Conservation (phyloP, 768 basidiomycete species). For the Amyloporia xantha region DNA sequence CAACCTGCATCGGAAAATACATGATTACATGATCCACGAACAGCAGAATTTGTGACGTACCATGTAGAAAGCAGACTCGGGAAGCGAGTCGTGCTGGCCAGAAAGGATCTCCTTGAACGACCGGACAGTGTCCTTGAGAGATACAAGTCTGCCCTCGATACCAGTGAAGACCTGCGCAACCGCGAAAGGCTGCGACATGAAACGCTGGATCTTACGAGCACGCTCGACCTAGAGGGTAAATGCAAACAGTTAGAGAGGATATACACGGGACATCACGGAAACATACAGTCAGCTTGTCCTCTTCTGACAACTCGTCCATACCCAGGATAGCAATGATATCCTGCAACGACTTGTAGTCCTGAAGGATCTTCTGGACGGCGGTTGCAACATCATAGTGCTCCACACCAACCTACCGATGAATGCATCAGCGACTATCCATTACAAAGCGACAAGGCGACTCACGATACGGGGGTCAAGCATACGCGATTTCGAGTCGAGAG, state of each 20-base stretch:
- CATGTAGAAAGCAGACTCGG: slow-evolving; percentile 99
- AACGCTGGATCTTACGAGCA: slow-evolving; percentile 97
- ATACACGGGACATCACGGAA: slow-evolving; percentile 1
- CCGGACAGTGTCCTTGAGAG: slow-evolving; percentile 91
- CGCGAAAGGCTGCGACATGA: slow-evolving; percentile 99
- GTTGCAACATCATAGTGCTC: slow-evolving; percentile 98
- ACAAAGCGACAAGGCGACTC: slow-evolving; percentile 27
- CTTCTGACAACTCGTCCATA: slow-evolving; percentile 99
- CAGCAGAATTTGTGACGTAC: slow-evolving; percentile 26
- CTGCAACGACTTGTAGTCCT: slow-evolving; percentile 94
- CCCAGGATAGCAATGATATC: slow-evolving; percentile 99
- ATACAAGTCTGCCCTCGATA: slow-evolving; percentile 95
- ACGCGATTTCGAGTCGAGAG: slow-evolving; percentile 98
- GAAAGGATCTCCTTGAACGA: slow-evolving; percentile 98
- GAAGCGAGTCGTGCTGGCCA: slow-evolving; percentile 81
- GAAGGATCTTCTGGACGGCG: slow-evolving; percentile 94
- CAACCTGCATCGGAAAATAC: slow-evolving; percentile 45
- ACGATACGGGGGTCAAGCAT: slow-evolving; percentile 99
- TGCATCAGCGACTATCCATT: neutral
- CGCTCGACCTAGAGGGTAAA: slow-evolving; percentile 71
- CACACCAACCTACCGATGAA: slow-evolving; percentile 52
- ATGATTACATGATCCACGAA: slow-evolving; percentile 4
- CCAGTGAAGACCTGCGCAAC: slow-evolving; percentile 99
- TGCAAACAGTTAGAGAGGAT: neutral
- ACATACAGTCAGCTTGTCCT: slow-evolving; percentile 96